Evolutionary conservation across 2,329 filamentous ascomycete genomes (phyloP), one percentile per base, ranked within the genome.

Genomic region (Aspergillus proliferans): DNA sequence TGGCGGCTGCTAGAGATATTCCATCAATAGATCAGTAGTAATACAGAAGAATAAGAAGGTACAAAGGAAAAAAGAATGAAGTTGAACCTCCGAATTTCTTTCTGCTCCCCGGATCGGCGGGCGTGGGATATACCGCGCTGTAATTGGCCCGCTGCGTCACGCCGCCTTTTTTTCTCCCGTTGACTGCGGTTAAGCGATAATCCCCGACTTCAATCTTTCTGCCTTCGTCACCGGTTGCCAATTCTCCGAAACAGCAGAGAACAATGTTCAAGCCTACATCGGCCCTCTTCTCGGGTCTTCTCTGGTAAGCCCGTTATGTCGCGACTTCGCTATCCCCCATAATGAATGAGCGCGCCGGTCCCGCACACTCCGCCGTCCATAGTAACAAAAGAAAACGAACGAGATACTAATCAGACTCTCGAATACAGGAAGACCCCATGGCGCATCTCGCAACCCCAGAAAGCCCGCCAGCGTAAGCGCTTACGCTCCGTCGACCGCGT

Each of bases 401-500:
- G 4, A 12, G 4, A 5, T 1, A 12, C 26, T 30, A 30, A 30
- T 12, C 9, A 8, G 14, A 15, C 2, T 19, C 4, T 14, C 18
- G 4, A 26, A 22, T 3, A 58, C 61, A 84, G 88, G 93, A 98
- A 98, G 83, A 90, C 87, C 62, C 93, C 93, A 60, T 98, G 91
- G 91, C 86, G 93, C 53, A 83, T 98, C 65, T 98, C 93, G 51
- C 79, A 82, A 58, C 89, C 88, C 68, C 91, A 95, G 73, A 97
- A 97, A 73, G 81, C 84, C 56, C 86, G 91, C 48, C 91, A 96
- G 63, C 83, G 91, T 56, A 79, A 85, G 69, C 86, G 91, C 43
- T 79, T 96, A 55, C 85, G 87, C 55, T 83, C 85, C 47, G 91
- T 98, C 55, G 93, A 98, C 72, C 79, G 77, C 43, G 84, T 97